A percentile compares a stretch with the other conserved stretches of the same genome.
Evolutionary conservation across 306 rosid genomes (phyloP).

Genomic region (Crotalaria pallida): DNA sequence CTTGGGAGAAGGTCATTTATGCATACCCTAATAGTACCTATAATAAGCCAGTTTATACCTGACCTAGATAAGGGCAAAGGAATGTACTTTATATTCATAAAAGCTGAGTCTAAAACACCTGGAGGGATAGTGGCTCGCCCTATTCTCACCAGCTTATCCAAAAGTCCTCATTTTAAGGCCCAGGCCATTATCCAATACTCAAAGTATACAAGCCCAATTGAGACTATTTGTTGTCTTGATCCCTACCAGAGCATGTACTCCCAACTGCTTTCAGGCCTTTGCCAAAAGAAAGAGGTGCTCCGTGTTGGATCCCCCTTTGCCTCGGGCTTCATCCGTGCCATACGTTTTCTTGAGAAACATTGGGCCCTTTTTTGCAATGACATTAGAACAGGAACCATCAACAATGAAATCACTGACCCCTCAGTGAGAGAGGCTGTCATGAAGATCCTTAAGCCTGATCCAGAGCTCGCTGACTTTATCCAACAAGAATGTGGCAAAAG

Average conservation of each 20-base stretch:
- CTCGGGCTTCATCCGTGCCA: constrained; percentile 73
- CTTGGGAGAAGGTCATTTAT: constrained; percentile 45
- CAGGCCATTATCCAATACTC: constrained; percentile 73
- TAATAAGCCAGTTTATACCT: constrained; percentile 62
- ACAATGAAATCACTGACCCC: constrained; percentile 36
- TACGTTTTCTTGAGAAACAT: constrained; percentile 67
- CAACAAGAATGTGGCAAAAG: constrained; percentile 44
- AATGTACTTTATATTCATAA: constrained; percentile 78
- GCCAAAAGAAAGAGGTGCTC: constrained; percentile 59
- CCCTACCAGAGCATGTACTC: constrained; percentile 93
- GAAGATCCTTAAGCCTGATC: constrained; percentile 51
- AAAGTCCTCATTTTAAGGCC: constrained; percentile 56
- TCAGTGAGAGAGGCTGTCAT: constrained; percentile 48
- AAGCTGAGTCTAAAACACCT: constrained; percentile 74
- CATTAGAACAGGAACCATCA: constrained; percentile 56
- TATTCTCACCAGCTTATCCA: constrained; percentile 73
- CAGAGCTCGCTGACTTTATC: constrained; percentile 50
- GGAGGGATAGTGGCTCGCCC: constrained; percentile 74
- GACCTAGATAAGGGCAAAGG: constrained; percentile 82
- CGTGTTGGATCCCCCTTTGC: constrained; percentile 81
- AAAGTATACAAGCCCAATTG: constrained; percentile 76
- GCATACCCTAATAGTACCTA: constrained; percentile 70
- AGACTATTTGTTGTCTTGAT: constrained; percentile 71
- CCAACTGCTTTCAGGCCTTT: constrained; percentile 80
- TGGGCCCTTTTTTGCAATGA: constrained; percentile 58